phyloP scores from a whole-genome alignment of 1,139 yeast species.

The Pneumocystis carinii region DNA sequence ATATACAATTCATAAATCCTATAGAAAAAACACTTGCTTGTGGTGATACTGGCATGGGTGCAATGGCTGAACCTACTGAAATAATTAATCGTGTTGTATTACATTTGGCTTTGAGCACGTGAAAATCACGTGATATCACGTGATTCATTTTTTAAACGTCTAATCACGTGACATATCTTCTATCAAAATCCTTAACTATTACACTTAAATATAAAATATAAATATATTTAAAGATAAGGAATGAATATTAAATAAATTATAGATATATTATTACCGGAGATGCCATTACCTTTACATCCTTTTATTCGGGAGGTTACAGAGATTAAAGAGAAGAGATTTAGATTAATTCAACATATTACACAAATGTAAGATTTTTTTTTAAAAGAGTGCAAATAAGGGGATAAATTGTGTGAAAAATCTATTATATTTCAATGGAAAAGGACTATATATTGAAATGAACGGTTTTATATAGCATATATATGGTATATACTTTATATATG shows the following conservation, averaged over 20 bases:
- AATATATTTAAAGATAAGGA: no score
- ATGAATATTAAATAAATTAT: no score
- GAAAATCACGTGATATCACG: neutral
- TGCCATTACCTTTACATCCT: neutral
- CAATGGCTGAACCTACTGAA: slow-evolving; percentile 56
- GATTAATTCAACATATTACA: neutral
- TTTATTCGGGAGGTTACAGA: neutral
- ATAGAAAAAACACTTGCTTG: slow-evolving; percentile 86
- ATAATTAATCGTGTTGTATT: neutral
- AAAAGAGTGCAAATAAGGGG: neutral
- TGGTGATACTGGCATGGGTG: slow-evolving; percentile 96
- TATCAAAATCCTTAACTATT: no score
- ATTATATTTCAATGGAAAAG: neutral
- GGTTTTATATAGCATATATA: neutral
- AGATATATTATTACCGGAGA: neutral
- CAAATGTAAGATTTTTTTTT: neutral
- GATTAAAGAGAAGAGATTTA: neutral
- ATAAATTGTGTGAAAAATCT: neutral
- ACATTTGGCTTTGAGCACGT: no score
- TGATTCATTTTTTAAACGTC: neutral
- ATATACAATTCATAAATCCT: slow-evolving; percentile 73
- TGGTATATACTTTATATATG: neutral
- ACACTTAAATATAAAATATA: no score
- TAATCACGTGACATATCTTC: no score
- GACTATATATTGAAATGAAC: neutral